These are phyloP conservation scores for Pyrenophora tritici-repentis DNA, from an alignment of 2,329 filamentous ascomycete genomes.

Conservation along the genomic window DNA sequence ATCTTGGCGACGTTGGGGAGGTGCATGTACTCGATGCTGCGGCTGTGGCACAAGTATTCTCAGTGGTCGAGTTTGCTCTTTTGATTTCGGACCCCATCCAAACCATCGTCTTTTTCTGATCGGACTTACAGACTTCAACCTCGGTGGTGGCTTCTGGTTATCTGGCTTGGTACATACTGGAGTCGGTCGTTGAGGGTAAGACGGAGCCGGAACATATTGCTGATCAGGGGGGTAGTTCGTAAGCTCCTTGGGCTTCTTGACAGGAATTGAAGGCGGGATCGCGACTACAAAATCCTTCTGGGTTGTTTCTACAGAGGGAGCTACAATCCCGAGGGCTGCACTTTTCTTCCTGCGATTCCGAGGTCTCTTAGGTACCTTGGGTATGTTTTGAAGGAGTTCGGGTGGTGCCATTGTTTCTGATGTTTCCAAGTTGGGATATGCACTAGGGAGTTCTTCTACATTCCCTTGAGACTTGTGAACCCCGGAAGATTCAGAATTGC, in stretches of 20 bases:
- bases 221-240: constrained; percentile 20
- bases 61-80: constrained; percentile 10
- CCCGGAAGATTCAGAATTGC: too few relatives aligned
- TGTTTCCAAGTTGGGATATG: too few relatives aligned
- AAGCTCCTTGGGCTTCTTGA: constrained; percentile 13
- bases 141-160: constrained; percentile 18
- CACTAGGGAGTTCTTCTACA: too few relatives aligned
- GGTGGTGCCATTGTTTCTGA: too few relatives aligned
- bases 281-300: background rate
- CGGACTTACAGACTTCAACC: constrained; percentile 3
- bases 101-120: constrained; percentile 20
- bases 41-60: background rate
- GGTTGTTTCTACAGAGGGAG: constrained; percentile 12
- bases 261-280: background rate
- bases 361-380: background rate
- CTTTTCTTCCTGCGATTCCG: background rate
- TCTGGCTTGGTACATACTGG: constrained; percentile 31
- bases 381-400: too few relatives aligned
- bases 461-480: too few relatives aligned
- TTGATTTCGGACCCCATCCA: constrained; percentile 12
- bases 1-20: constrained; percentile 10
- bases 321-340: constrained; percentile 10
- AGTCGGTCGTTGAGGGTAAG: constrained; percentile 31
- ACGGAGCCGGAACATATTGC: constrained; percentile 30
- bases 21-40: background rate